Evolutionary conservation across 176 grass and related monocot species (phyloP).

Genomic region (Calamus simplicifolius): DNA sequence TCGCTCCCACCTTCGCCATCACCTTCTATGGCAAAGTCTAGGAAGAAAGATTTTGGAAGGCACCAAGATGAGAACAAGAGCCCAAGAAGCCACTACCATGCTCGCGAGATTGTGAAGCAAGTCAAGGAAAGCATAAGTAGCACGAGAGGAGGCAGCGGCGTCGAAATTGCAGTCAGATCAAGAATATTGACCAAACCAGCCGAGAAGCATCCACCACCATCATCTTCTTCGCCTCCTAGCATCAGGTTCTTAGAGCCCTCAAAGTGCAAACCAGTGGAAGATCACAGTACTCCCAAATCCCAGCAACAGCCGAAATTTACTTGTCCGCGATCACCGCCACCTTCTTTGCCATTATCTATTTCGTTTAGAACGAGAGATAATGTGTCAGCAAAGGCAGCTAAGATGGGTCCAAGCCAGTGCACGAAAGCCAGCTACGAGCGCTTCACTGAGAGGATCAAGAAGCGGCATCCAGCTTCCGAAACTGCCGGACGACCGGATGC

Average conservation of each 20-base stretch:
- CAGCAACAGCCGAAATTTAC: neutral
- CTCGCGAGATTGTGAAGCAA: conserved; percentile 52
- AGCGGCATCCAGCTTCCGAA: conserved; percentile 3
- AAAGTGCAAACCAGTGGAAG: no score
- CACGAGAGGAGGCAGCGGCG: conserved; percentile 24
- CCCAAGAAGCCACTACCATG: conserved; percentile 37
- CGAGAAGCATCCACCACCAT: neutral
- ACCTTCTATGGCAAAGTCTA: conserved; percentile 15
- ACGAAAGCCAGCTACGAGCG: conserved; percentile 52
- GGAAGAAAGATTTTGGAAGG: conserved; percentile 3
- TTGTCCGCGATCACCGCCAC: neutral
- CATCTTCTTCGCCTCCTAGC: no score
- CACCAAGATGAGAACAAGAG: conserved; percentile 37
- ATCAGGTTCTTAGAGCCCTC: no score
- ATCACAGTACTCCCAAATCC: no score
- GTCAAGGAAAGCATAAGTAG: conserved; percentile 59
- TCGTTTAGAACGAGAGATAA: neutral
- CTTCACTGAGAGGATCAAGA: conserved; percentile 72
- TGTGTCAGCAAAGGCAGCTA: conserved; percentile 16
- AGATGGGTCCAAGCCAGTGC: conserved; percentile 32
- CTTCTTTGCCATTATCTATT: neutral
- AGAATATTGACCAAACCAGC: conserved; percentile 21
- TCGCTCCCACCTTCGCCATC: conserved; percentile 55
- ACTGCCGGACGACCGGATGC: no score
- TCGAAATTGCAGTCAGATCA: neutral